phyloP scores from a whole-genome alignment of 495 filamentous ascomycete species.

The Aspergillus funiculosus region DNA sequence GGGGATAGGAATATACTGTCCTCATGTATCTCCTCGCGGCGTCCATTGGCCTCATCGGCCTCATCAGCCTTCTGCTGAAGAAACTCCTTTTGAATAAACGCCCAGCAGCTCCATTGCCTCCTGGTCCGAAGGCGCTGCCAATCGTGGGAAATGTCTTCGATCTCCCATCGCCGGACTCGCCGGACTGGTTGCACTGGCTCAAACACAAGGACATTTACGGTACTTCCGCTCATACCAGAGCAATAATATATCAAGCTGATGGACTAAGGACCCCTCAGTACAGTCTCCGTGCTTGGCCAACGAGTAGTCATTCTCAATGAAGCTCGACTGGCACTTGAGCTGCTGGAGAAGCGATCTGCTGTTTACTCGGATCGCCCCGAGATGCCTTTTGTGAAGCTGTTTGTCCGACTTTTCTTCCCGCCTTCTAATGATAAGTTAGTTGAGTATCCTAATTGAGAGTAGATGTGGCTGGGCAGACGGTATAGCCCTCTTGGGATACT shows the following conservation, averaged over 20 bases:
- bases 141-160: slow-evolving; percentile 46
- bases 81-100: too few species aligned
- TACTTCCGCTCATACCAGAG: slow-evolving; percentile 1
- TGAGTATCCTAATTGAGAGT: background rate
- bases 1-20: too few species aligned
- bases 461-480: slow-evolving; percentile 32
- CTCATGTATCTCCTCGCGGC: too few species aligned
- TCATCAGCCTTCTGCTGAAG: too few species aligned
- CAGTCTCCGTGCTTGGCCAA: slow-evolving; percentile 42
- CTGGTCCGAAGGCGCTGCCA: slow-evolving; percentile 39
- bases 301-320: slow-evolving; percentile 47
- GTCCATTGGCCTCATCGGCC: too few species aligned
- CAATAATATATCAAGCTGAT: background rate
- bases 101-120: too few species aligned
- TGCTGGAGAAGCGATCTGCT: slow-evolving; percentile 41
- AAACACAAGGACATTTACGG: slow-evolving; percentile 48
- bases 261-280: slow-evolving; percentile 38
- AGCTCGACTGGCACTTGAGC: slow-evolving; percentile 29
- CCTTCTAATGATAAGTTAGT: background rate
- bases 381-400: slow-evolving; percentile 33
- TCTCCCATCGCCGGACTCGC: slow-evolving; percentile 33
- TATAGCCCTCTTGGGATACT: slow-evolving; percentile 30
- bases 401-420: background rate
- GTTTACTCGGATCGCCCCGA: slow-evolving; percentile 39
- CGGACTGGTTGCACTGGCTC: slow-evolving; percentile 45